phyloP scores from a whole-genome alignment of 2,329 filamentous ascomycete species.

The Diaporthe humulicola region DNA sequence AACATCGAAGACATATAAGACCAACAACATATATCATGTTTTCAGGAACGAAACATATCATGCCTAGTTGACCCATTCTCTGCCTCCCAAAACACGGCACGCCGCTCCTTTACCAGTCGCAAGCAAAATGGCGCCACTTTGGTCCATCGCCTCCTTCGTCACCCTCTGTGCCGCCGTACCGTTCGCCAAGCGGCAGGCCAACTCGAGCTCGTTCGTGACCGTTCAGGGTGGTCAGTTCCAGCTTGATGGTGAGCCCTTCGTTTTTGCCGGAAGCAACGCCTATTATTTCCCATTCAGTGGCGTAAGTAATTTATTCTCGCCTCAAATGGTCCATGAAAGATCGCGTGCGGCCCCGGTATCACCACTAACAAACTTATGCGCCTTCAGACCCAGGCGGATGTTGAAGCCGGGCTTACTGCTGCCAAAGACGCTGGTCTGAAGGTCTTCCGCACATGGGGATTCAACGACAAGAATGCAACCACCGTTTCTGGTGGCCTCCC shows the following conservation, averaged over 20 bases:
- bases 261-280: conserved; percentile 15
- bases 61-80: no score
- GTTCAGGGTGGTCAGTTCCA: conserved; percentile 64
- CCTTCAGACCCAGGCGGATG: conserved; percentile 50
- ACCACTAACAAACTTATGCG: background rate
- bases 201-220: conserved; percentile 56
- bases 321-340: accelerated
- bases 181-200: conserved; percentile 7
- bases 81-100: background rate
- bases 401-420: conserved; percentile 59
- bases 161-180: conserved; percentile 14
- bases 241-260: conserved; percentile 57
- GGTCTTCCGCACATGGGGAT: conserved; percentile 70
- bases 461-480: conserved; percentile 68
- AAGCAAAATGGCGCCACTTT: conserved; percentile 10
- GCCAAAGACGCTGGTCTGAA: conserved; percentile 62
- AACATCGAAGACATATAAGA: background rate
- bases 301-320: background rate
- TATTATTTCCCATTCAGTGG: conserved; percentile 22
- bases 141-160: conserved; percentile 21
- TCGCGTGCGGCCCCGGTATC: no score
- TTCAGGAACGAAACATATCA: background rate
- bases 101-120: background rate
- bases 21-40: background rate
- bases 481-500: conserved; percentile 60